These are phyloP conservation scores for Monosporascus sp. DNA, from an alignment of 2,329 filamentous ascomycete species.

Conservation along the genomic window DNA sequence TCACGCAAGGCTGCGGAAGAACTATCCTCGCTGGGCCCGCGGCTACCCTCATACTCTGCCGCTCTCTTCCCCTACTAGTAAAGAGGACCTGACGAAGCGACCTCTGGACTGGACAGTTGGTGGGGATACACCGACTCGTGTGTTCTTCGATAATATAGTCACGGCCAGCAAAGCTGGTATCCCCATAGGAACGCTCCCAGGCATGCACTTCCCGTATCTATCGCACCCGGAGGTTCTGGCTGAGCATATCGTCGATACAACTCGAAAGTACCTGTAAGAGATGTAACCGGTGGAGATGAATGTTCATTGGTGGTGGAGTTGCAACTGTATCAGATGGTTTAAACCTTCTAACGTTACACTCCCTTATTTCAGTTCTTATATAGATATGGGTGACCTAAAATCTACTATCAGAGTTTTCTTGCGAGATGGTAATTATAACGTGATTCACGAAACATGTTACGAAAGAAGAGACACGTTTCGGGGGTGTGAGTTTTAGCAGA, in stretches of 20 bases:
- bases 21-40: neutral
- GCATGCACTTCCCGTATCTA: neutral
- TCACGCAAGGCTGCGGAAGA: neutral
- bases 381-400: too few relatives aligned
- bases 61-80: neutral
- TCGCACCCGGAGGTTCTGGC: neutral
- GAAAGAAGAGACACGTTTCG: too few relatives aligned
- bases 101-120: neutral
- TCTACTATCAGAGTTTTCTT: too few relatives aligned
- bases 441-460: too few relatives aligned
- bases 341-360: too few relatives aligned
- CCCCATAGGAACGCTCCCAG: neutral
- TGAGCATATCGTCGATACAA: neutral
- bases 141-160: neutral
- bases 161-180: neutral
- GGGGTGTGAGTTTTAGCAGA: too few relatives aligned
- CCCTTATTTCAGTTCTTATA: too few relatives aligned
- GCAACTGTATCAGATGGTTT: too few relatives aligned
- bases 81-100: neutral
- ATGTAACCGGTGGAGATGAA: too few relatives aligned
- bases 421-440: too few relatives aligned
- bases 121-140: neutral
- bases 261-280: neutral
- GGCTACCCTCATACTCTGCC: neutral
- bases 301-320: too few relatives aligned